Conservation (phyloP, 495 filamentous ascomycete species). For the Penicillium bialowiezense region DNA sequence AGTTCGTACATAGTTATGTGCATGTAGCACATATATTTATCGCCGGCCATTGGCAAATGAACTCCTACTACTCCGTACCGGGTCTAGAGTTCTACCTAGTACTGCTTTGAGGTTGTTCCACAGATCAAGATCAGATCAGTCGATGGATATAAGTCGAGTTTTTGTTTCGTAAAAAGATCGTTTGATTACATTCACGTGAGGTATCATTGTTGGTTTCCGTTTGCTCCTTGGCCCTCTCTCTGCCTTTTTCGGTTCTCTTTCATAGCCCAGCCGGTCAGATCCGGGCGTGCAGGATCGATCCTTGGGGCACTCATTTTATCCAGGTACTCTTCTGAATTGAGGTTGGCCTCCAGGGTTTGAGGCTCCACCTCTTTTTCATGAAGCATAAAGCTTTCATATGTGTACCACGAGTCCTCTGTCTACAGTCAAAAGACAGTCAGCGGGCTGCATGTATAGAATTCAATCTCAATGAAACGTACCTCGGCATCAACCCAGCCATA, state of each 20-base stretch:
- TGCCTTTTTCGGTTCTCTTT: slow-evolving; percentile 46
- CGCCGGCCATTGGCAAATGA: too few species aligned
- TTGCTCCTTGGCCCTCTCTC: slow-evolving; percentile 10
- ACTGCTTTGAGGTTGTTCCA: too few species aligned
- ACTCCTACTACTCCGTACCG: too few species aligned
- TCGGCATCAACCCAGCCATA: slow-evolving; percentile 69
- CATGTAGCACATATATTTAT: too few species aligned
- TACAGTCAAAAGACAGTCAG: slow-evolving; percentile 25
- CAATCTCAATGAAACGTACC: slow-evolving; percentile 29
- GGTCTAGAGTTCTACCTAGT: too few species aligned
- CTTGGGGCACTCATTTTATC: slow-evolving; percentile 64
- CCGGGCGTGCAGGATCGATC: slow-evolving; percentile 49
- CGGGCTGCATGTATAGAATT: not conserved
- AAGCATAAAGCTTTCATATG: slow-evolving; percentile 60
- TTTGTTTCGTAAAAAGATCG: not conserved
- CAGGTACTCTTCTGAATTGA: slow-evolving; percentile 57
- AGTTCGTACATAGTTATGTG: too few species aligned
- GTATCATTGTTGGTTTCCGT: slow-evolving; percentile 21
- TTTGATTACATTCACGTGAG: not conserved
- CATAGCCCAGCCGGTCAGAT: slow-evolving; percentile 51
- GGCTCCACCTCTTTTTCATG: slow-evolving; percentile 48
- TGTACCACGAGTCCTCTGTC: slow-evolving; percentile 59
- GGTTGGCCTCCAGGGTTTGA: slow-evolving; percentile 49
- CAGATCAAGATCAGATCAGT: too few species aligned
- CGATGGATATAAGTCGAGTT: too few species aligned